Evolutionary conservation across 2,329 filamentous ascomycete genomes (phyloP).

Genomic region (Acrodontium crateriforme): DNA sequence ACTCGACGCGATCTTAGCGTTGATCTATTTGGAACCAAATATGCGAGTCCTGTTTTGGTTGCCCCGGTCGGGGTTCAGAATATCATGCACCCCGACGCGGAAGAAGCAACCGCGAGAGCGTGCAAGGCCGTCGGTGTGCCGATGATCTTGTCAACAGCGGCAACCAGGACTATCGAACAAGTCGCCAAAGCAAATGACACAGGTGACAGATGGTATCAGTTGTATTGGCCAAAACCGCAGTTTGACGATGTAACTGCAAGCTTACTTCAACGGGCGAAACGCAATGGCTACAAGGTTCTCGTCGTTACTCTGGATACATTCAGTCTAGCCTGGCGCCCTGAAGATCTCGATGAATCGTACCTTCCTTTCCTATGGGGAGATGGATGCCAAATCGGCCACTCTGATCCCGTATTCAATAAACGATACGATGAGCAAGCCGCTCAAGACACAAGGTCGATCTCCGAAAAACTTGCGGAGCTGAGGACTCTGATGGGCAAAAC

Average conservation of each 20-base stretch:
- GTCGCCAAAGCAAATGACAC: conserved; percentile 43
- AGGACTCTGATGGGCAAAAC: too few relatives aligned
- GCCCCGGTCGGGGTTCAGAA: conserved; percentile 55
- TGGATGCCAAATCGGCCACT: conserved; percentile 49
- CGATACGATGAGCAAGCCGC: too few relatives aligned
- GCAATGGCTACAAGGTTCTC: conserved; percentile 47
- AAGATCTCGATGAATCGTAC: conserved; percentile 14
- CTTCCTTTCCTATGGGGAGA: conserved; percentile 12
- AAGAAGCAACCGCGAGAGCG: conserved; percentile 47
- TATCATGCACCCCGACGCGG: conserved; percentile 51
- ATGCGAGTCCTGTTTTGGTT: conserved; percentile 39
- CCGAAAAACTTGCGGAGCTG: too few relatives aligned
- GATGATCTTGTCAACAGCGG: conserved; percentile 53
- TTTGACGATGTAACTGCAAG: conserved; percentile 52
- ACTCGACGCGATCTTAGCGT: conserved; percentile 8
- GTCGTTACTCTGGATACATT: conserved; percentile 63
- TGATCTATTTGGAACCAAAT: conserved; percentile 9
- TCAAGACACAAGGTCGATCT: too few relatives aligned
- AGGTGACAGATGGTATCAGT: conserved; percentile 52
- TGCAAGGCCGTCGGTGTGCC: conserved; percentile 49
- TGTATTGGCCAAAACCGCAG: conserved; percentile 58
- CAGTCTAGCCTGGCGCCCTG: conserved; percentile 52
- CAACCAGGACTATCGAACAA: conserved; percentile 50
- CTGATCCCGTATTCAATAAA: conserved; percentile 48
- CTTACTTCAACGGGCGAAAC: conserved; percentile 47